Evolutionary conservation across 2,329 filamentous ascomycete species (phyloP).

Genomic region (Penicillium sp.): DNA sequence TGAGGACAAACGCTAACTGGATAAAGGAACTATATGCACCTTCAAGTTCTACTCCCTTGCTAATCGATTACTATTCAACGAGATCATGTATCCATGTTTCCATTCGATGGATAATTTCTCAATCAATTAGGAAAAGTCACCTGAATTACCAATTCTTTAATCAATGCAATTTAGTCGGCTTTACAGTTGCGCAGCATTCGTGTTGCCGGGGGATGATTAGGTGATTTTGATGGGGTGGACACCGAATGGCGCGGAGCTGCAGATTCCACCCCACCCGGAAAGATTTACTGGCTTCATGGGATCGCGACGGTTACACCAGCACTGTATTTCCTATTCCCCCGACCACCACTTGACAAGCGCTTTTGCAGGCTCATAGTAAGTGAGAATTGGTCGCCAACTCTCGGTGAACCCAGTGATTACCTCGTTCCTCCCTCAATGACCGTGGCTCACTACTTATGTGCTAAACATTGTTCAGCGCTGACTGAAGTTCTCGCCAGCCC

Average conservation of each 20-base stretch:
- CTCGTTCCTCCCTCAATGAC: neutral
- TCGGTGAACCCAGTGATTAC: constrained; percentile 1
- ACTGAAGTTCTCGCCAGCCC: constrained; percentile 14
- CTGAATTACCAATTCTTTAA: neutral
- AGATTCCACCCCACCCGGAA: constrained; percentile 19
- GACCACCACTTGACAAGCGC: constrained; percentile 1
- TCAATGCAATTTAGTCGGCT: neutral
- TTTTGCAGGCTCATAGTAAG: neutral
- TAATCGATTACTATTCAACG: neutral
- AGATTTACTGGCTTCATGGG: constrained; percentile 13
- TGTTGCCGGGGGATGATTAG: constrained; percentile 5
- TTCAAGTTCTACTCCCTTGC: neutral
- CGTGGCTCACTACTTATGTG: too few relatives aligned
- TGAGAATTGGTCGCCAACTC: constrained; percentile 3
- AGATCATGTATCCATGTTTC: neutral
- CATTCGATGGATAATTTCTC: neutral
- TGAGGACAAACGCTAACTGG: neutral
- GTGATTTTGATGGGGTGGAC: constrained; percentile 7
- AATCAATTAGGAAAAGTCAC: neutral
- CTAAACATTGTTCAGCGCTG: constrained; percentile 1
- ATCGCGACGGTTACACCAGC: constrained; percentile 10
- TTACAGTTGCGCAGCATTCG: neutral
- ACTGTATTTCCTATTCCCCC: neutral
- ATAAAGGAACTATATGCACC: neutral
- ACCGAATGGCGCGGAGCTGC: constrained; percentile 15